phyloP scores from a whole-genome alignment of 805 yeast genomes.

The Wickerhamomyces strasburgensis region DNA sequence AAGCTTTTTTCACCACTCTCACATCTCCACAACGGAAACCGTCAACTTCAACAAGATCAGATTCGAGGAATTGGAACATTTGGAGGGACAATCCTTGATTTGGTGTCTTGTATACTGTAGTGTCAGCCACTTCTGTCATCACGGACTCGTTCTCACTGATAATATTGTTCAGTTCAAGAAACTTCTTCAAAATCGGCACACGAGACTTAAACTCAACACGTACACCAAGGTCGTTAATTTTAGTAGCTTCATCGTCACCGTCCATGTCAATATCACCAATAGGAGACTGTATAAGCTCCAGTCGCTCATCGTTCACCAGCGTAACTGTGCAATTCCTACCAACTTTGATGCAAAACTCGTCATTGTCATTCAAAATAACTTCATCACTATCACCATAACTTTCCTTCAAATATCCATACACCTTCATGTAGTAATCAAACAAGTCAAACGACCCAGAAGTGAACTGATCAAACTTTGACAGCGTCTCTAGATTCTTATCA shows the following conservation, averaged over 20 bases:
- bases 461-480: constrained; percentile 22
- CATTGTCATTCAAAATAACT: constrained; percentile 15
- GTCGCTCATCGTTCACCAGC: constrained; percentile 17
- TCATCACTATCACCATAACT: constrained; percentile 3
- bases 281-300: constrained; percentile 1
- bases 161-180: neutral
- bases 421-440: constrained; percentile 15
- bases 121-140: neutral
- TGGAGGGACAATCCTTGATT: constrained; percentile 7
- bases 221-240: constrained; percentile 12
- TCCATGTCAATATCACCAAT: too few species aligned
- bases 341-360: constrained; percentile 16
- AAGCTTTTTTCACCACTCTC: too few species aligned
- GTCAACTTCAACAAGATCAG: constrained; percentile 3
- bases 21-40: constrained; percentile 8
- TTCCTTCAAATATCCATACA: constrained; percentile 4
- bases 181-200: constrained; percentile 4
- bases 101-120: constrained; percentile 7
- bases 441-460: constrained; percentile 18
- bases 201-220: constrained; percentile 1
- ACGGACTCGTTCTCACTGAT: neutral
- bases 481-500: constrained; percentile 16
- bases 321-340: constrained; percentile 9
- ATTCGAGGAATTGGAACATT: constrained; percentile 7
- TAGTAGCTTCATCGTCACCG: neutral